Conservation (phyloP, 139 green algal genomes). For the Micractinium sp. region DNA sequence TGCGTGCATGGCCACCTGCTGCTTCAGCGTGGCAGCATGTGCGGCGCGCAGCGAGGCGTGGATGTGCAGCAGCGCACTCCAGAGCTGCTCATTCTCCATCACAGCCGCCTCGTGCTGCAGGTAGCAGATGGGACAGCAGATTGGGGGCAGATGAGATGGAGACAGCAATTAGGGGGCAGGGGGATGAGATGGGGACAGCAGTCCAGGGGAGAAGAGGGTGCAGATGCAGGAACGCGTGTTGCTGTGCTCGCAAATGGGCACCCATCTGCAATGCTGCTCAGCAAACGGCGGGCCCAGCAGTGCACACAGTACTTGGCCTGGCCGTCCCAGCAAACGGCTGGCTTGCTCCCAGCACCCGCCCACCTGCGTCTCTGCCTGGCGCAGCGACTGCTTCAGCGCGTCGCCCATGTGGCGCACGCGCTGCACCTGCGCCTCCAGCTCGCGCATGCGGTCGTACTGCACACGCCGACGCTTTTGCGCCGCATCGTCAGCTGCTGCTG, state of each 20-base stretch:
- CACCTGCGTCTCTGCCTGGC: constrained; percentile 7
- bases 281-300: no score
- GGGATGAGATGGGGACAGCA: no score
- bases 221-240: not conserved
- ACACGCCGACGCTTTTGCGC: constrained; percentile 10
- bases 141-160: no score
- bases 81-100: constrained; percentile 39
- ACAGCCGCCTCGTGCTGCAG: constrained; percentile 9
- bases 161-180: no score
- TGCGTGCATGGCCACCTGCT: constrained; percentile 31
- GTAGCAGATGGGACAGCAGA: not conserved
- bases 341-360: not conserved
- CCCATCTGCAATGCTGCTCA: no score
- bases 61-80: constrained; percentile 34
- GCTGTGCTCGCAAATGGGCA: no score
- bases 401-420: not conserved
- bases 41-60: constrained; percentile 28
- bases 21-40: constrained; percentile 4
- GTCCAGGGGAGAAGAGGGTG: not conserved
- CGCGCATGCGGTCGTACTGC: constrained; percentile 32
- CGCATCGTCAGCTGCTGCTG: not conserved
- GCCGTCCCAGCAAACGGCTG: no score
- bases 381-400: not conserved
- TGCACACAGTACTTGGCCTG: no score
- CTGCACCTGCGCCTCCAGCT: constrained; percentile 36